Evolutionary conservation across 2,329 filamentous ascomycete genomes (phyloP), one percentile per base, ranked within the genome.

Genomic region (Aaosphaeria pasadenensis): DNA sequence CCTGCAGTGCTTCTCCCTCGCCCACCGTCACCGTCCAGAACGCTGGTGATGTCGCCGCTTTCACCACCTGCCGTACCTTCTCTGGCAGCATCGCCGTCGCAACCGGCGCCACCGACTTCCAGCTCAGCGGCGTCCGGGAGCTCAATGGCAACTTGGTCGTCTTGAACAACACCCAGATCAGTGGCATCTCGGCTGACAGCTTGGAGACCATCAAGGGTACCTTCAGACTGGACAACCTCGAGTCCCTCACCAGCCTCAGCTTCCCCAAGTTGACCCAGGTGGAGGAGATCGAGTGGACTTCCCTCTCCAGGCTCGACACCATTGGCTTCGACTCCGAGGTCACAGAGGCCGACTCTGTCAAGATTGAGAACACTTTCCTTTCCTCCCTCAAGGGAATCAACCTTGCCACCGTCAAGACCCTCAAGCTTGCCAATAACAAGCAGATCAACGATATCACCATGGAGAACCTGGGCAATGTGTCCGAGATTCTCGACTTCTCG

Each of bases 371-470:
- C 78, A 99, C 94, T 44, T 84, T 86, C 72, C 82, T 99, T 60
- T 81, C 77, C 69, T 84, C 81, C 57, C 82, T 99, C 51, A 79
- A 86, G 57, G 91, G 90, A 66, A 88, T 99, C 70, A 87, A 90
- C 69, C 79, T 97, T 55, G 73, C 83, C 55, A 79, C 80, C n/a
- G 85, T 90, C 46, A 80, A 82, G 48, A 79, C 76, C 57, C 82
- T 99, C 69, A 78, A 88, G 71, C 87, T 99, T 74, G 87, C 89
- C 81, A 96, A 96, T 85, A 97, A 97, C 84, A 77, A 76, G 53
- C 86, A 87, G 67, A 80, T 99, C 60, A 83, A 81, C 67, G 78
- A 77, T 52, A 88, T 95, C 76, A 82, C 83, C 67, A 88, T 91
- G 72, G 82, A 87, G 68, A 36, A 36, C 9, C 80, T 97, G 50